phyloP scores from a whole-genome alignment of 2,329 filamentous ascomycete species.

The Capronia coronata region DNA sequence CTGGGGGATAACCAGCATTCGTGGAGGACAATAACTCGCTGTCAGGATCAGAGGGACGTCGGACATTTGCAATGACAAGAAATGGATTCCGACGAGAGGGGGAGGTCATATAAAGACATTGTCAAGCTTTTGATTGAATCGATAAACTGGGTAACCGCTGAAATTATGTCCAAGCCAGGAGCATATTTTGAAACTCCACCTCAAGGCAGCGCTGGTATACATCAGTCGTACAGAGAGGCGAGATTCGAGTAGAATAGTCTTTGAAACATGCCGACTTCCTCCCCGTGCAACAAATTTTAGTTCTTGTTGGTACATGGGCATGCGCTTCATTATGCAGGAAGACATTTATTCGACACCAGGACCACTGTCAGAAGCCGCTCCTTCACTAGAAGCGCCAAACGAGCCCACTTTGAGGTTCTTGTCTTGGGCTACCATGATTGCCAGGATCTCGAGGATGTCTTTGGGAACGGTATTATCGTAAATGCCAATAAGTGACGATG shows the following conservation, averaged over 20 bases:
- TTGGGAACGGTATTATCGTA: conserved; percentile 99
- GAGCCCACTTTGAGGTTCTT: conserved; percentile 58
- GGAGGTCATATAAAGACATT: not conserved
- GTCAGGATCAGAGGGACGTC: not conserved
- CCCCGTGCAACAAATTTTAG: conserved; percentile 2
- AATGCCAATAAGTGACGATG: conserved; percentile 85
- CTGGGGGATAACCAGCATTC: too few species aligned
- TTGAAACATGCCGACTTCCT: not conserved
- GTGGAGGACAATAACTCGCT: not conserved
- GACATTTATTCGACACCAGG: conserved; percentile 26
- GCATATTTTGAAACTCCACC: conserved; percentile 10
- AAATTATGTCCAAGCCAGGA: conserved; percentile 19
- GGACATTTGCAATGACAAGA: too few species aligned
- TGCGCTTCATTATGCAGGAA: not conserved
- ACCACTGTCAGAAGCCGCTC: conserved; percentile 23
- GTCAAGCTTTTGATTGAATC: conserved; percentile 10
- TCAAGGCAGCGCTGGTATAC: conserved; percentile 21
- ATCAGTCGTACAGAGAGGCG: conserved; percentile 26
- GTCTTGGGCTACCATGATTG: conserved; percentile 96
- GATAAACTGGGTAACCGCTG: conserved; percentile 7
- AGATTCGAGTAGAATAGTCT: conserved; percentile 15
- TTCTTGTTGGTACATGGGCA: conserved; percentile 17
- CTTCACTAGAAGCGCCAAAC: conserved; percentile 26
- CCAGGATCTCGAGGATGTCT: conserved; percentile 91
- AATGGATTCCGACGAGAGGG: not conserved